These are phyloP conservation scores for Penicillium decumbens DNA, from an alignment of 2,329 filamentous ascomycete species.

Conservation along the genomic window DNA sequence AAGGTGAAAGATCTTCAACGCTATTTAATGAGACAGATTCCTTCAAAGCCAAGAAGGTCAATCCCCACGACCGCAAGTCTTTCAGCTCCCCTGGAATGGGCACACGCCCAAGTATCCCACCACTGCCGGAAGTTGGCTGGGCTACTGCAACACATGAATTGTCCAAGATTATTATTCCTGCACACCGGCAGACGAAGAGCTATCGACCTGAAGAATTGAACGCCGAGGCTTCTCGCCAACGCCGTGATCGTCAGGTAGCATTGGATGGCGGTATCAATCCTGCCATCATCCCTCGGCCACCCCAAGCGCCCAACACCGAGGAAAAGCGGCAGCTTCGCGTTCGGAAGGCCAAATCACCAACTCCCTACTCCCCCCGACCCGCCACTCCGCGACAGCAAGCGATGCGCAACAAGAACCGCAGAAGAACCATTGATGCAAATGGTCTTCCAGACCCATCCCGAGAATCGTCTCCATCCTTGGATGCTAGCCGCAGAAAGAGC, in stretches of 20 bases:
- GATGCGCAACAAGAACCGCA: slow-evolving; percentile 46
- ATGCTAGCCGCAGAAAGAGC: slow-evolving; percentile 29
- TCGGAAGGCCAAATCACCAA: slow-evolving; percentile 53
- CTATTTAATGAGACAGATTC: slow-evolving; percentile 86
- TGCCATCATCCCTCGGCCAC: slow-evolving; percentile 8
- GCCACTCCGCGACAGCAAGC: slow-evolving; percentile 51
- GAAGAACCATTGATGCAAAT: slow-evolving; percentile 58
- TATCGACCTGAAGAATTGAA: slow-evolving; percentile 74
- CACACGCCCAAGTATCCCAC: slow-evolving; percentile 50
- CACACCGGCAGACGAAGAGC: slow-evolving; percentile 68
- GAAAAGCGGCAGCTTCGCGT: slow-evolving; percentile 66
- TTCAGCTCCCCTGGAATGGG: slow-evolving; percentile 44
- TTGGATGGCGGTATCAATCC: slow-evolving; percentile 42
- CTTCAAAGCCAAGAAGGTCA: slow-evolving; percentile 73
- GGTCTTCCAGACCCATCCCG: slow-evolving; percentile 39
- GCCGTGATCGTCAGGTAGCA: slow-evolving; percentile 61
- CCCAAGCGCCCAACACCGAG: slow-evolving; percentile 29
- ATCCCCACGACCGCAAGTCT: slow-evolving; percentile 52
- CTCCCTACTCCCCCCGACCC: slow-evolving; percentile 50
- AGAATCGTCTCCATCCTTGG: slow-evolving; percentile 22
- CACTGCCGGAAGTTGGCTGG: slow-evolving; percentile 81
- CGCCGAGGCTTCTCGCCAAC: slow-evolving; percentile 58
- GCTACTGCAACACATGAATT: slow-evolving; percentile 76
- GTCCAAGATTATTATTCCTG: slow-evolving; percentile 74
- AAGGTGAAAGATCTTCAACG: slow-evolving; percentile 58